Conservation (phyloP, 352 stramenopile species). For the Globisporangium barbulae region DNA sequence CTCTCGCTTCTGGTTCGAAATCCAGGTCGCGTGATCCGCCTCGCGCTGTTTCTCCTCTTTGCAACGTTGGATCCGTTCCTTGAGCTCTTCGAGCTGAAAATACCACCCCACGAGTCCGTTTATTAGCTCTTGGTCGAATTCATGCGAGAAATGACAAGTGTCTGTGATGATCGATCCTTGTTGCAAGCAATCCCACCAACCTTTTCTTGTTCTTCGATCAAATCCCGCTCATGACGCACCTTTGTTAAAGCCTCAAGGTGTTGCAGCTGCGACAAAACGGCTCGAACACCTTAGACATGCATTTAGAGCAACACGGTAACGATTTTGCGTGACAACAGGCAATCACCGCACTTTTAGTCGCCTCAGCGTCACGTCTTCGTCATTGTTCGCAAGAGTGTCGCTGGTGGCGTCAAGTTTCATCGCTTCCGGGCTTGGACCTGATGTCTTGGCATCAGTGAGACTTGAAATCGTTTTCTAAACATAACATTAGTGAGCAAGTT, state of each 20-base stretch:
- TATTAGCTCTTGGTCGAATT: neutral
- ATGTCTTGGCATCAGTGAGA: conserved; percentile 4
- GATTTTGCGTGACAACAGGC: neutral
- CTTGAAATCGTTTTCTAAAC: conserved; percentile 2
- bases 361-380: conserved; percentile 29
- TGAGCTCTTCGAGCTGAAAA: conserved; percentile 42
- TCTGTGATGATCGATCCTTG: neutral
- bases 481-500: too few species aligned
- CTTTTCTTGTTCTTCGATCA: conserved; percentile 64
- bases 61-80: conserved; percentile 39
- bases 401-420: neutral
- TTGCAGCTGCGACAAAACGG: conserved; percentile 22
- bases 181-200: conserved; percentile 13
- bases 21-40: conserved; percentile 42
- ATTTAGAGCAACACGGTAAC: too few species aligned
- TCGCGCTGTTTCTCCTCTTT: conserved; percentile 44
- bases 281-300: too few species aligned
- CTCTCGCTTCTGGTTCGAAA: conserved; percentile 51
- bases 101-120: neutral
- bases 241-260: conserved; percentile 43
- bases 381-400: neutral
- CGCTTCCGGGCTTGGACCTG: neutral
- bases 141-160: neutral
- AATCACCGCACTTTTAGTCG: conserved; percentile 33
- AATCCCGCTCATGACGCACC: conserved; percentile 47